Evolutionary conservation across 2,329 filamentous ascomycete genomes (phyloP).

Genomic region (Colletotrichum horii): DNA sequence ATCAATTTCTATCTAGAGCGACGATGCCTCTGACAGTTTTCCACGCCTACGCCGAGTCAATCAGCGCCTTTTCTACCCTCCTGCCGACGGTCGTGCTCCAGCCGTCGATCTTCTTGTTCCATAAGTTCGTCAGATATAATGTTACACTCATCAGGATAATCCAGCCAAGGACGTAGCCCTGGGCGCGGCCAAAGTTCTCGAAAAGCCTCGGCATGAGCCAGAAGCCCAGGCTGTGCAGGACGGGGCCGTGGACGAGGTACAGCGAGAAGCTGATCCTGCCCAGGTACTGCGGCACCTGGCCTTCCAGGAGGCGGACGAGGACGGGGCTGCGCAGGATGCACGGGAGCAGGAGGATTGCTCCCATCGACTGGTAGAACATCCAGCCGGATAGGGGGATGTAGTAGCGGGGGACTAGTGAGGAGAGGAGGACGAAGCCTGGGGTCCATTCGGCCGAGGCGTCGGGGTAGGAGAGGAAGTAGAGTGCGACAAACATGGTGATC

Average conservation of each 20-base stretch:
- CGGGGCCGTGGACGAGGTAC: constrained; percentile 42
- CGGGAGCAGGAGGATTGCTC: constrained; percentile 39
- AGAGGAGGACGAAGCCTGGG: constrained; percentile 39
- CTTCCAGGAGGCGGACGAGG: constrained; percentile 34
- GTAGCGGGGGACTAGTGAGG: constrained; percentile 38
- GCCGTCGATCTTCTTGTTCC: constrained; percentile 38
- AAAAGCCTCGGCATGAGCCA: constrained; percentile 44
- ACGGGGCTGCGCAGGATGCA: constrained; percentile 37
- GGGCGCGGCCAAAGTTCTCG: constrained; percentile 34
- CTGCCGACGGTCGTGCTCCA: constrained; percentile 43
- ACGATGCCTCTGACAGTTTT: not conserved
- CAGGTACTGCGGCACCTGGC: constrained; percentile 38
- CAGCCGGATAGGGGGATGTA: constrained; percentile 40
- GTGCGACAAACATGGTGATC: constrained; percentile 32
- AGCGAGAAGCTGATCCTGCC: constrained; percentile 45
- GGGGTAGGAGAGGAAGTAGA: constrained; percentile 45
- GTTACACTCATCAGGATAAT: constrained; percentile 32
- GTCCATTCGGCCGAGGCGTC: constrained; percentile 43
- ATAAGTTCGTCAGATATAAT: constrained; percentile 39
- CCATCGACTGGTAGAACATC: constrained; percentile 45
- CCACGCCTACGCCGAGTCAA: not conserved
- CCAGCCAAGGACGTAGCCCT: constrained; percentile 37
- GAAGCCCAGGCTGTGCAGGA: constrained; percentile 31
- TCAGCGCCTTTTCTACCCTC: constrained; percentile 37
- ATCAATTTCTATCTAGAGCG: not conserved